Evolutionary conservation across 495 filamentous ascomycete genomes (phyloP).

Genomic region (Neurospora sp.): DNA sequence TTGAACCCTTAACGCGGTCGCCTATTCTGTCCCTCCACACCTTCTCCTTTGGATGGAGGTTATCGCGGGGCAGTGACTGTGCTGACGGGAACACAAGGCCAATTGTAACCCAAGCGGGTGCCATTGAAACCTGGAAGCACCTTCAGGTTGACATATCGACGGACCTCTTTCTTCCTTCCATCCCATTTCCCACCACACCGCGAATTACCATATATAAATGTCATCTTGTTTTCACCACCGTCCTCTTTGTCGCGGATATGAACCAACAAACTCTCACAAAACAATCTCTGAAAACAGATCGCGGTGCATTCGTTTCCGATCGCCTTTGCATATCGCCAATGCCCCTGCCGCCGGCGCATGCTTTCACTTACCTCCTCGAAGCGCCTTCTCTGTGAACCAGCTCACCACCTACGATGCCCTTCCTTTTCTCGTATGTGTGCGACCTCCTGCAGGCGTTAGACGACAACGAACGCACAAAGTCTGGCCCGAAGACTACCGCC

Average conservation of each 20-base stretch:
- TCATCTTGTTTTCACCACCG: background rate
- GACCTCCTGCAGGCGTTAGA: constrained; percentile 49
- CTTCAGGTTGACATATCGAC: background rate
- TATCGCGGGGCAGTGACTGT: background rate
- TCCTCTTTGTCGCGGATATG: background rate
- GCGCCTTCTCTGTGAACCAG: background rate
- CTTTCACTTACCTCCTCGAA: background rate
- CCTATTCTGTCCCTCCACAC: background rate
- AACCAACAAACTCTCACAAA: background rate
- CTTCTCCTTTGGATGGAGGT: background rate
- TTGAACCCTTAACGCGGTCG: background rate
- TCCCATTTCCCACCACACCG: background rate
- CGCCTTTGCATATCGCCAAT: background rate
- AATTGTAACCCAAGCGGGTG: background rate
- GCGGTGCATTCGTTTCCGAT: background rate
- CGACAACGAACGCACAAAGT: constrained; percentile 11
- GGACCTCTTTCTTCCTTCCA: background rate
- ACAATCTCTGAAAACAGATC: background rate
- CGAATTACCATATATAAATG: background rate
- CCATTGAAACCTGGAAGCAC: background rate
- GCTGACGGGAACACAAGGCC: background rate
- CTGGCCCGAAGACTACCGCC: constrained; percentile 2
- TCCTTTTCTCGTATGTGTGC: constrained; percentile 51
- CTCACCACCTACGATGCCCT: constrained; percentile 38
- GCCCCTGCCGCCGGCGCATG: background rate